Percentiles rank a stretch among this genome's conserved stretches.
phyloP scores from a whole-genome alignment of 768 basidiomycete species.

The Lentinus tigrinus region DNA sequence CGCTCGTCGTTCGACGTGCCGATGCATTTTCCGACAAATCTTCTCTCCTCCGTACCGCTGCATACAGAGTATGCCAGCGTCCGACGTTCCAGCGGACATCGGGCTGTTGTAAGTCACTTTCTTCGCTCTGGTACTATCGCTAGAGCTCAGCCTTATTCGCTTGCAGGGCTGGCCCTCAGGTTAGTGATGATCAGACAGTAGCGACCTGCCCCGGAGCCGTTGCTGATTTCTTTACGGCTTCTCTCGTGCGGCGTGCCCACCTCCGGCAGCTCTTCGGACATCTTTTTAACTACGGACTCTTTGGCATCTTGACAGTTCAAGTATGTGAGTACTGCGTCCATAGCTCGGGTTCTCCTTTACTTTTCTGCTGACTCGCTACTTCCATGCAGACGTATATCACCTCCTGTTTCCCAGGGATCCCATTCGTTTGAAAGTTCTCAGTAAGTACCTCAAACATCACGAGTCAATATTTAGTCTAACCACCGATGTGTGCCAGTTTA shows the following conservation, averaged over 20 bases:
- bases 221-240: too few species aligned
- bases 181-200: neutral
- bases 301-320: neutral
- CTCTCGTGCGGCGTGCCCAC: neutral
- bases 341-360: neutral
- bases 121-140: too few species aligned
- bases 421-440: neutral
- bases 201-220: neutral
- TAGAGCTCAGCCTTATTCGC: too few species aligned
- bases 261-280: neutral
- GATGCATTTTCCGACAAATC: too few species aligned
- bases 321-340: neutral
- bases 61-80: too few species aligned
- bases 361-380: neutral
- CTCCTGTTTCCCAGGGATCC: neutral
- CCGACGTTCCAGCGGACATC: too few species aligned
- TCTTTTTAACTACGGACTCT: constrained; percentile 1
- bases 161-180: too few species aligned
- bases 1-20: too few species aligned
- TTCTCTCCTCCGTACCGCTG: too few species aligned
- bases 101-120: too few species aligned
- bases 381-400: neutral
- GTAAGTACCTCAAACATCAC: neutral
- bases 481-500: neutral
- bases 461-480: neutral